These are phyloP conservation scores for Podospora tetraspora DNA, from an alignment of 495 filamentous ascomycete genomes.

Conservation along the genomic window DNA sequence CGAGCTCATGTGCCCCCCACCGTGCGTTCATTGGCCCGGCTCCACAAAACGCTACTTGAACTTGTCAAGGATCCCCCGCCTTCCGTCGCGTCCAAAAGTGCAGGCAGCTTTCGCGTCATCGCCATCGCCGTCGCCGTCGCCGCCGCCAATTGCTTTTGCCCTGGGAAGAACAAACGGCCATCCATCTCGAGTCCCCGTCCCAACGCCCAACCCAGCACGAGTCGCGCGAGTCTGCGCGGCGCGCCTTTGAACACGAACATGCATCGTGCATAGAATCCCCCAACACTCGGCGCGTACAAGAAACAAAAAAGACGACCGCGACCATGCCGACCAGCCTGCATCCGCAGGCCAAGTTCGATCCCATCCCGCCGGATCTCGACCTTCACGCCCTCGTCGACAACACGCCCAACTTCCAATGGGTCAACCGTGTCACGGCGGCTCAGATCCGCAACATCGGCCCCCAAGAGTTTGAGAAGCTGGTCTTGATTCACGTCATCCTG, in stretches of 20 bases:
- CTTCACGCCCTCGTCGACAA: conserved; percentile 64
- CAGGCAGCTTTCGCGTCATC: not conserved
- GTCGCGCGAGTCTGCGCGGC: not conserved
- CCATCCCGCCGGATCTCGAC: conserved; percentile 78
- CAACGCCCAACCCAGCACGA: not conserved
- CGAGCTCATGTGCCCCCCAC: not conserved
- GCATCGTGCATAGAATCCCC: not conserved
- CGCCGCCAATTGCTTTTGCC: not conserved
- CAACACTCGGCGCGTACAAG: not conserved
- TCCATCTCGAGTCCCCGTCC: not conserved
- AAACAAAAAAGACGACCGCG: not conserved
- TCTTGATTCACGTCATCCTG: conserved; percentile 72
- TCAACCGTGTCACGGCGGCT: conserved; percentile 65
- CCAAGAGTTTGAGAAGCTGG: conserved; percentile 72
- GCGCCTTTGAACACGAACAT: not conserved
- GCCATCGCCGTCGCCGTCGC: not conserved
- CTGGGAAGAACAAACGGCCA: not conserved
- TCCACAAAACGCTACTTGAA: not conserved
- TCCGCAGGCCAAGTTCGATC: conserved; percentile 69
- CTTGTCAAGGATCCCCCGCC: not conserved
- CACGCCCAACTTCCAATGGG: conserved; percentile 79
- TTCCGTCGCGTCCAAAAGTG: not conserved
- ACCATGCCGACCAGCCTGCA: conserved; percentile 65
- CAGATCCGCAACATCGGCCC: conserved; percentile 66
- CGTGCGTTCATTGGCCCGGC: not conserved